A percentile compares a stretch with the other conserved stretches of the same genome.
Evolutionary conservation across 2,329 filamentous ascomycete species (phyloP).

Genomic region (Colletotrichum godetiae): DNA sequence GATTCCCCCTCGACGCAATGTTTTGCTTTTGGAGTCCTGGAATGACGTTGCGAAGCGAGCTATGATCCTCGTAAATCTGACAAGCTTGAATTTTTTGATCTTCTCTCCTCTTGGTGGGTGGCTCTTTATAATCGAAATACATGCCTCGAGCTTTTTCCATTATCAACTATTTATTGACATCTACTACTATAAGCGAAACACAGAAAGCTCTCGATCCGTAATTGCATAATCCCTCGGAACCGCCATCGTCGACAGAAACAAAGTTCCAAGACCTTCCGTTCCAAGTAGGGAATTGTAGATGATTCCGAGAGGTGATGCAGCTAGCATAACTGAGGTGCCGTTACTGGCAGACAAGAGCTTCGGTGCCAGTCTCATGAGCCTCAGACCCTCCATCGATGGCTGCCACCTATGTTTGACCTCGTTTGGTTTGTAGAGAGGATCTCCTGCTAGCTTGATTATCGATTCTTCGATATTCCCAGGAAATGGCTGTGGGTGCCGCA

Average conservation of each 20-base stretch:
- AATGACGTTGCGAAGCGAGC: no score
- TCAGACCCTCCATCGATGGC: slow-evolving; percentile 10
- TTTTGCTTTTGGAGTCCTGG: not conserved
- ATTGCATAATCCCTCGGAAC: not conserved
- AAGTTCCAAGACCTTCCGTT: not conserved
- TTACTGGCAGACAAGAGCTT: not conserved
- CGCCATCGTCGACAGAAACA: not conserved
- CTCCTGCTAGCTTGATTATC: not conserved
- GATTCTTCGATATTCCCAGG: not conserved
- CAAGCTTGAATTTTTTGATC: no score
- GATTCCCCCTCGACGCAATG: not conserved
- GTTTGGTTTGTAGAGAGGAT: slow-evolving; percentile 12
- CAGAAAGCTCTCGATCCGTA: not conserved
- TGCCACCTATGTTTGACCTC: slow-evolving; percentile 17
- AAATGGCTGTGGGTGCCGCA: not conserved
- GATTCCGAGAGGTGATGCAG: slow-evolving; percentile 5
- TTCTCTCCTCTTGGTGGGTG: no score
- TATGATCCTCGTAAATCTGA: no score
- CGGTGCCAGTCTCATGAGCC: not conserved
- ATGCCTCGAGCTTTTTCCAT: no score
- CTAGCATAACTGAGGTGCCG: not conserved
- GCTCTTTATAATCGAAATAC: no score
- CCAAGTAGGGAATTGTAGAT: slow-evolving; percentile 13
- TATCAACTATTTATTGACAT: not conserved
- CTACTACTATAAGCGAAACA: not conserved